These are phyloP conservation scores for Amaranthus cruentus DNA, from an alignment of 148 eudicot species.

Conservation along the genomic window DNA sequence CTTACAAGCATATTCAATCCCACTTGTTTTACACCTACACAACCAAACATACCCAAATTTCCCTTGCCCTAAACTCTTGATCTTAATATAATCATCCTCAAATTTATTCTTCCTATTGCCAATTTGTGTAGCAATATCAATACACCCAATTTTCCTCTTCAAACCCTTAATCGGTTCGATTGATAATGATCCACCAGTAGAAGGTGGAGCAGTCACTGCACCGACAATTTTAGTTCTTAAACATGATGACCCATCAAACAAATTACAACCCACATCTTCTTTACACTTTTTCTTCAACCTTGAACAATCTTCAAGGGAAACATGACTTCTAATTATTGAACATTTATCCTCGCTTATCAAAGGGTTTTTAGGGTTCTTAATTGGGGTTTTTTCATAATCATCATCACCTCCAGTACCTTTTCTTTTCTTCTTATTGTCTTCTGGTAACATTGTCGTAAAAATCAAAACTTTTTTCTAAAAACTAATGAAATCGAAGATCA, in stretches of 20 bases:
- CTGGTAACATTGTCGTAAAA: conserved; percentile 12
- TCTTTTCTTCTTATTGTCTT: conserved; percentile 52
- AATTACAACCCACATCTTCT: conserved; percentile 42
- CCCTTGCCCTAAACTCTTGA: conserved; percentile 64
- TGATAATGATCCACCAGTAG: conserved; percentile 33
- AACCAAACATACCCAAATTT: conserved; percentile 93
- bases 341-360: conserved; percentile 34
- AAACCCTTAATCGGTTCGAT: conserved; percentile 55
- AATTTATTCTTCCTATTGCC: conserved; percentile 77
- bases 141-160: conserved; percentile 88
- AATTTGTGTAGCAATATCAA: conserved; percentile 69
- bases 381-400: conserved; percentile 17
- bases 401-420: conserved; percentile 56
- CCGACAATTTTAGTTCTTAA: conserved; percentile 50
- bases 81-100: conserved; percentile 59
- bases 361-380: conserved; percentile 5
- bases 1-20: conserved; percentile 79
- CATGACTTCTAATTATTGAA: conserved; percentile 52
- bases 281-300: conserved; percentile 66
- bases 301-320: conserved; percentile 53
- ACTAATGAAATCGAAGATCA: neutral
- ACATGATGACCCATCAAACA: conserved; percentile 39
- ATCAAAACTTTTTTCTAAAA: neutral
- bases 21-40: conserved; percentile 58
- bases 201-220: conserved; percentile 57